Percentiles rank a stretch among this genome's conserved stretches.
These are phyloP conservation scores for Penicillium canescens DNA, from an alignment of 495 filamentous ascomycete species.

Conservation along the genomic window DNA sequence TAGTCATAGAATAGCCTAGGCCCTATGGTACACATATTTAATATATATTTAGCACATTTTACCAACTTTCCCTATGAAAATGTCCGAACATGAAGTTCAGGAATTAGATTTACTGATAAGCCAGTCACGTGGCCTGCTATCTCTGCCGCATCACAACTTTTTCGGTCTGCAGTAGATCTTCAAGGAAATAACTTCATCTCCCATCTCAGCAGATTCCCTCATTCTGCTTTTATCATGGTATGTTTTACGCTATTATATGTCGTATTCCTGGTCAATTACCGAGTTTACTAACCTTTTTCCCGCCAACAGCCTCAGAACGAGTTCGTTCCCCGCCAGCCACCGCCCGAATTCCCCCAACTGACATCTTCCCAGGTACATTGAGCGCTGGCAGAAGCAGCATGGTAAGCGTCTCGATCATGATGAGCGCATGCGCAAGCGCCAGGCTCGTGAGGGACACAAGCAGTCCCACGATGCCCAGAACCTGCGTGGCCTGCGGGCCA, in stretches of 20 bases:
- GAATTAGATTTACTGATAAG: slow-evolving; percentile 28
- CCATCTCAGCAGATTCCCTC: slow-evolving; percentile 17
- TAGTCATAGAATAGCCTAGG: no score
- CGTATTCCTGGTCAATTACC: no score
- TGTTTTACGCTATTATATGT: slow-evolving; percentile 4
- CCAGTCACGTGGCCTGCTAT: slow-evolving; percentile 26
- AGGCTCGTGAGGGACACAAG: slow-evolving; percentile 85
- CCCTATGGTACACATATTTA: no score
- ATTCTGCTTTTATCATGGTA: slow-evolving; percentile 40
- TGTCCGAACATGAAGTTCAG: neutral
- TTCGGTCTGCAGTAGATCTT: slow-evolving; percentile 33
- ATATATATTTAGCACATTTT: no score
- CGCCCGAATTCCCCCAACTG: slow-evolving; percentile 7
- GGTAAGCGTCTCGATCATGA: slow-evolving; percentile 85
- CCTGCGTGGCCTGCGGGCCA: slow-evolving; percentile 85
- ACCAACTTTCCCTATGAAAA: neutral
- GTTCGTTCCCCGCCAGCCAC: slow-evolving; percentile 37
- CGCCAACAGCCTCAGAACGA: slow-evolving; percentile 78
- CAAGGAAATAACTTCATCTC: slow-evolving; percentile 15
- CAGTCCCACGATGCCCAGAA: slow-evolving; percentile 86
- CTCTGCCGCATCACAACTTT: slow-evolving; percentile 40
- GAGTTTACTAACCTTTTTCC: slow-evolving; percentile 14
- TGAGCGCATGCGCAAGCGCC: slow-evolving; percentile 83
- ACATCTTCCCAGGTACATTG: slow-evolving; percentile 68
- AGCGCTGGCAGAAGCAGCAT: slow-evolving; percentile 80